Conservation (phyloP, 345 rosid species). For the Geranium rotundifolium region DNA sequence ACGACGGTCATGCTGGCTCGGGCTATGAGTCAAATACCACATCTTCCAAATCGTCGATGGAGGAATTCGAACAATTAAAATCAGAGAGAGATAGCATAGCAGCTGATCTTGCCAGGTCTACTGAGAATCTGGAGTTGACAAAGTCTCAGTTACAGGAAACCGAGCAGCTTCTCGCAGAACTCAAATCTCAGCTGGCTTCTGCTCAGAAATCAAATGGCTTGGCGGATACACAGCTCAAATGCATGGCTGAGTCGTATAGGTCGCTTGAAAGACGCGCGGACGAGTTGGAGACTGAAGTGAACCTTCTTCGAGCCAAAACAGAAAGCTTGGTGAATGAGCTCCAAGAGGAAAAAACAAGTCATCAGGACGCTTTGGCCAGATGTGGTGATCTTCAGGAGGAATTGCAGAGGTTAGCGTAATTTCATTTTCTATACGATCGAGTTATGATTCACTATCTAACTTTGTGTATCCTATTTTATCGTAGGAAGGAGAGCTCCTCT, state of each 20-base stretch:
- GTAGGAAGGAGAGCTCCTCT: slow-evolving; percentile 39
- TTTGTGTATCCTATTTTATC: slow-evolving; percentile 11
- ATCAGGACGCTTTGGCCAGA: slow-evolving; percentile 44
- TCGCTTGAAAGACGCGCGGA: slow-evolving; percentile 68
- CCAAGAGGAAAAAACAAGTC: slow-evolving; percentile 46
- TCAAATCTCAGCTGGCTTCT: slow-evolving; percentile 52
- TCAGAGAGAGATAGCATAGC: slow-evolving; percentile 62
- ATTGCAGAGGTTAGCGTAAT: slow-evolving; percentile 44
- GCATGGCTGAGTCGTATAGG: slow-evolving; percentile 95
- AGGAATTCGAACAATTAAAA: slow-evolving; percentile 58
- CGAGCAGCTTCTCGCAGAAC: slow-evolving; percentile 63
- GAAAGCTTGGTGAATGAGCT: slow-evolving; percentile 58
- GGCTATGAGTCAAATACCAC: slow-evolving; percentile 30
- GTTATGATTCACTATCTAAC: neutral
- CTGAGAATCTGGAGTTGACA: slow-evolving; percentile 56
- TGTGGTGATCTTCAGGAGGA: slow-evolving; percentile 78
- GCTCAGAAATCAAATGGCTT: slow-evolving; percentile 68
- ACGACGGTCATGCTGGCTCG: slow-evolving; percentile 46
- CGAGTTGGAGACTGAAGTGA: slow-evolving; percentile 63
- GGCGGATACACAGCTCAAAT: slow-evolving; percentile 89
- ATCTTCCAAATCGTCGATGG: slow-evolving; percentile 36
- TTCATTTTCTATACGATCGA: neutral
- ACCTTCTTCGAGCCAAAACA: slow-evolving; percentile 41
- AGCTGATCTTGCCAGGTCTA: slow-evolving; percentile 44
- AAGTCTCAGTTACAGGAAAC: slow-evolving; percentile 71